Base-by-base conservation (phyloP, 192 early-diverging fungal genomes). In the Backusella tuberculispora region DNA sequence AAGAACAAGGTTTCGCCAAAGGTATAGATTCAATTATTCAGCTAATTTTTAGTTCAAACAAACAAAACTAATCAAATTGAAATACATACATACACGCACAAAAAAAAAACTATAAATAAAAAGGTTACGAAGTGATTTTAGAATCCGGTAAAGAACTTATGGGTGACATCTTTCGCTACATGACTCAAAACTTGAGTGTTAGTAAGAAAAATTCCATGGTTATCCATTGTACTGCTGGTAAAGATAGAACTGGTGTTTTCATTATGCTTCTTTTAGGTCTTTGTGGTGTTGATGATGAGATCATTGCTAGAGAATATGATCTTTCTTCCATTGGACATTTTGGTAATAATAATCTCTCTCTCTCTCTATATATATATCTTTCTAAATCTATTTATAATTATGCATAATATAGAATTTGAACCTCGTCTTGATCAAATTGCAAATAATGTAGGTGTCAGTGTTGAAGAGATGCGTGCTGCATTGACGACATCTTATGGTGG, bases 141-240 rank as follows among this genome's bases (percentile, higher is more conserved):
- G 78, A 82, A 69, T 84, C 85, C 41, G 83, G 79, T 6, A 72
- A 72, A 14, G 53, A 76, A 56, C 72, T 77, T 40, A 84, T 81
- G 40, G 71, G 79, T 13, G 70, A 77, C 1, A 78, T 89, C 14
- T 77, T 88, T 42, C 48, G 74, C 9, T 80, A 87, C 64, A 79
- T 87, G 64, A 70, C 86, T 13, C 63, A 80, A 10, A 66, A 87
- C 44, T 78, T 73, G 10, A 73, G 71, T 12, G 40, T 24, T 26
- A 8, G 9, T 9, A 42, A 63, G 10, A 73, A 34, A 41, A 34
- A 73, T n/a, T 79, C 85, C 1, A 81, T 91, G 26, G 73, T 92
- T 45, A 74, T 92, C 17, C 91, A 92, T 73, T 92, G 91, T 67
- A 91, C 90, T 7, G 90, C 91, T 6, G 91, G 91, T 14, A 92